These are phyloP conservation scores for Mallotus japonicus DNA, from an alignment of 441 rosid genomes.

Conservation along the genomic window DNA sequence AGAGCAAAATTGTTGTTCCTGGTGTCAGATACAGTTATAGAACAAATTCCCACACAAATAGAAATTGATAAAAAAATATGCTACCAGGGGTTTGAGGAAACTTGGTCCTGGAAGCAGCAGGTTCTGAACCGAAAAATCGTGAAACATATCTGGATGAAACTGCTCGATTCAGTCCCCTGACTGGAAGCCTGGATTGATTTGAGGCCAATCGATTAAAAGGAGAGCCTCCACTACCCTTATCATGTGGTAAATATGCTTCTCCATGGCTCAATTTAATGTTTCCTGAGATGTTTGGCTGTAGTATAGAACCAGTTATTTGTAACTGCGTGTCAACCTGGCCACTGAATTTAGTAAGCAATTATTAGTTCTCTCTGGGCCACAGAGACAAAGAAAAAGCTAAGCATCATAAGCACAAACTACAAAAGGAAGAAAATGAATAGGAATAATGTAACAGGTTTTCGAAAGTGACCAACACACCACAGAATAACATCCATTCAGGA, in stretches of 20 bases:
- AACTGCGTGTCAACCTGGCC: slow-evolving; percentile 98
- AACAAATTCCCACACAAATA: background rate
- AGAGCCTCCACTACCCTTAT: slow-evolving; percentile 78
- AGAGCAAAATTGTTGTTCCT: background rate
- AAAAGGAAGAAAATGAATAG: background rate
- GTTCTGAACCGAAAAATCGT: slow-evolving; percentile 70
- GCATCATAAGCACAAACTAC: background rate
- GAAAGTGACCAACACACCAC: background rate
- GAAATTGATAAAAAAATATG: slow-evolving; percentile 10
- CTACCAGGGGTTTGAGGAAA: slow-evolving; percentile 67
- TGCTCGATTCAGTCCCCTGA: slow-evolving; percentile 62
- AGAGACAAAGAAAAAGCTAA: slow-evolving; percentile 14
- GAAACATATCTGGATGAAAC: slow-evolving; percentile 91
- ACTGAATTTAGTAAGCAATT: slow-evolving; percentile 46
- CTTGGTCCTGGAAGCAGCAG: slow-evolving; percentile 57
- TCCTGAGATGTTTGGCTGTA: slow-evolving; percentile 96
- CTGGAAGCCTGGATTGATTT: slow-evolving; percentile 67
- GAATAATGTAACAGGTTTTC: background rate
- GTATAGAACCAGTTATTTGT: slow-evolving; percentile 93
- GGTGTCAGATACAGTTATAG: background rate
- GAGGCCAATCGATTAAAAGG: slow-evolving; percentile 73
- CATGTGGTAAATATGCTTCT: slow-evolving; percentile 99
- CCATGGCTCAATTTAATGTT: slow-evolving; percentile 93
- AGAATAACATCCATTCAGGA: background rate
- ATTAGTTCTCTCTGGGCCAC: slow-evolving; percentile 27